Evolutionary conservation across 768 basidiomycete genomes (phyloP).

Genomic region (Suillus bovinus): DNA sequence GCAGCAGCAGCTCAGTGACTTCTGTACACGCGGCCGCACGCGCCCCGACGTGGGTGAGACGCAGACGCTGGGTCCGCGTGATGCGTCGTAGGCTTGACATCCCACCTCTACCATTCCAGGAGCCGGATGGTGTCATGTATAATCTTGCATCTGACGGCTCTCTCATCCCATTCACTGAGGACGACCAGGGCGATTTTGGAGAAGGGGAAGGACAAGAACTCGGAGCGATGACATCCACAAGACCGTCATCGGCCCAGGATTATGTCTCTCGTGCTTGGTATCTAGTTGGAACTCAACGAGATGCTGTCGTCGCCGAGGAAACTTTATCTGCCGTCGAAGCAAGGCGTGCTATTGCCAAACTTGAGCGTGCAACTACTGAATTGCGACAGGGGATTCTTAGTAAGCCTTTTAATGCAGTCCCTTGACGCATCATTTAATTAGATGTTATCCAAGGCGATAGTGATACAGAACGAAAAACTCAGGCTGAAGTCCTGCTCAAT

Average conservation of each 20-base stretch:
- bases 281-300: constrained; percentile 66
- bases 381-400: constrained; percentile 74
- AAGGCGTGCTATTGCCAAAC: constrained; percentile 72
- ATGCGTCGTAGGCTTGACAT: constrained; percentile 87
- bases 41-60: constrained; percentile 74
- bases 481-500: constrained; percentile 82
- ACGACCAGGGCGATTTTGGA: constrained; percentile 37
- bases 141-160: constrained; percentile 66
- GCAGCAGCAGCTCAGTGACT: constrained; percentile 32
- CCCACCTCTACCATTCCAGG: constrained; percentile 81
- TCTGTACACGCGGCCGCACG: constrained; percentile 36
- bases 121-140: constrained; percentile 79
- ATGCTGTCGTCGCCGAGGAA: constrained; percentile 41
- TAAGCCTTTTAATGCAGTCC: constrained; percentile 37
- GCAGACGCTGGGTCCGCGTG: constrained; percentile 90
- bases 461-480: constrained; percentile 69
- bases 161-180: constrained; percentile 58
- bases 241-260: constrained; percentile 64
- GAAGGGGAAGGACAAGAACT: constrained; percentile 66
- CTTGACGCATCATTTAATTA: constrained; percentile 4
- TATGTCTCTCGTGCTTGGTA: constrained; percentile 84
- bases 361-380: constrained; percentile 81
- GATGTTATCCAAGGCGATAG: constrained; percentile 56
- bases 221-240: constrained; percentile 56
- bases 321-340: constrained; percentile 56